phyloP scores from a whole-genome alignment of 192 early-diverging fungal genomes.

The Geosiphon pyriformis region DNA sequence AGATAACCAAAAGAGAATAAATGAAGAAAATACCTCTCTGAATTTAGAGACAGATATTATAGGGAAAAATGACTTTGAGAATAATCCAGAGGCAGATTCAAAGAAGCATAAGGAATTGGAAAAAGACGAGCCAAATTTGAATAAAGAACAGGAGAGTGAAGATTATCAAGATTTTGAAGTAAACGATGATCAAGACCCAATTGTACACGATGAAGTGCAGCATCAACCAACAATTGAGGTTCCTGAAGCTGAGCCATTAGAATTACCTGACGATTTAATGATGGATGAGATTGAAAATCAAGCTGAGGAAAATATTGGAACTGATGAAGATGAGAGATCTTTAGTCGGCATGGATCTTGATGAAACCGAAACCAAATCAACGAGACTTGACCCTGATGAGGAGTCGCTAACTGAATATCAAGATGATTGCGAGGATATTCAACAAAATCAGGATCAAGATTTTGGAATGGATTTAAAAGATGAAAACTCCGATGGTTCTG shows the following conservation, averaged over 20 bases:
- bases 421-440: conserved; percentile 17
- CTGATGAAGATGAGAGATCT: conserved; percentile 38
- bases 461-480: conserved; percentile 18
- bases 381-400: conserved; percentile 33
- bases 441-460: conserved; percentile 24
- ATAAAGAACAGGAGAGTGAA: conserved; percentile 37
- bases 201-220: conserved; percentile 40
- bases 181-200: conserved; percentile 45
- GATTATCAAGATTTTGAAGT: conserved; percentile 35
- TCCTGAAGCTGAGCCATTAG: conserved; percentile 68
- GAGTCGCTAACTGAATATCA: too few relatives aligned
- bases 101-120: conserved; percentile 38
- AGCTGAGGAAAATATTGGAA: conserved; percentile 37
- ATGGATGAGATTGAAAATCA: conserved; percentile 59
- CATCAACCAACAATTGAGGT: conserved; percentile 49
- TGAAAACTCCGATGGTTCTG: conserved; percentile 21
- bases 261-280: conserved; percentile 74
- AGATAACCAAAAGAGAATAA: conserved; percentile 68
- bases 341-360: conserved; percentile 40
- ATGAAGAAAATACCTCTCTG: conserved; percentile 43
- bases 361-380: conserved; percentile 25
- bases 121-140: too few relatives aligned
- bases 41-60: conserved; percentile 57
- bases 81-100: conserved; percentile 45
- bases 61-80: conserved; percentile 59